phyloP scores from a whole-genome alignment of 2,329 filamentous ascomycete genomes.

The Magnaporthiopsis incrustans region DNA sequence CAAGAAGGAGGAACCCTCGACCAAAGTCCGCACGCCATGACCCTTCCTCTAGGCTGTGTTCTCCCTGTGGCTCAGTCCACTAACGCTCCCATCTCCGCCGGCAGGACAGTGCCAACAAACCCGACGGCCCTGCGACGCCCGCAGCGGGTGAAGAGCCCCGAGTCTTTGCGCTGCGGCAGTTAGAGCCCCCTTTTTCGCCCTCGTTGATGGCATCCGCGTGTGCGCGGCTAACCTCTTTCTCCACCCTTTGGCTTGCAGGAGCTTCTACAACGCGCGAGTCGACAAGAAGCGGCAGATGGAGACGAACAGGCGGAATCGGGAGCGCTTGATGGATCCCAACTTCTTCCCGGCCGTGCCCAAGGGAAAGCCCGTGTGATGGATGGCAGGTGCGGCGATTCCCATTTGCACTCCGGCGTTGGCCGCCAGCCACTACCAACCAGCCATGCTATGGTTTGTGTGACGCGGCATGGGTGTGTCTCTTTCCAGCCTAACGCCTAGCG shows the following conservation, averaged over 20 bases:
- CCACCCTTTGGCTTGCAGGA: constrained; percentile 34
- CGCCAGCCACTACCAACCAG: no score
- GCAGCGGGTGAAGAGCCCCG: constrained; percentile 61
- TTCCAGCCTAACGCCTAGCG: neutral
- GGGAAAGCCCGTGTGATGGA: constrained; percentile 22
- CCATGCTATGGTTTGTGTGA: neutral
- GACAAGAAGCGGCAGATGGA: constrained; percentile 73
- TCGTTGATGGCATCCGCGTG: constrained; percentile 8
- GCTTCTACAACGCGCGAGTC: constrained; percentile 80
- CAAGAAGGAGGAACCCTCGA: constrained; percentile 20
- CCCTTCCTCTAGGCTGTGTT: neutral
- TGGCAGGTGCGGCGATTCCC: neutral
- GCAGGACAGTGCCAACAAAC: constrained; percentile 28
- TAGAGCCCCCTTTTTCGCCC: constrained; percentile 17
- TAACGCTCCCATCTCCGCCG: neutral
- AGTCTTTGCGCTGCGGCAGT: constrained; percentile 80
- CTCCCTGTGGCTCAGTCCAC: neutral
- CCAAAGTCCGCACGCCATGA: constrained; percentile 16
- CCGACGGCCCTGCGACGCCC: constrained; percentile 7
- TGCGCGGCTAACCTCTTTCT: neutral
- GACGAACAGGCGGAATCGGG: constrained; percentile 69
- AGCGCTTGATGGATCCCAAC: constrained; percentile 68
- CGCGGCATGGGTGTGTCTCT: neutral
- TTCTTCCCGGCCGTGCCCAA: constrained; percentile 83
- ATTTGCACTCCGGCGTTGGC: neutral